Conservation (phyloP, 2,329 filamentous ascomycete species). For the Xylaria sp. region DNA sequence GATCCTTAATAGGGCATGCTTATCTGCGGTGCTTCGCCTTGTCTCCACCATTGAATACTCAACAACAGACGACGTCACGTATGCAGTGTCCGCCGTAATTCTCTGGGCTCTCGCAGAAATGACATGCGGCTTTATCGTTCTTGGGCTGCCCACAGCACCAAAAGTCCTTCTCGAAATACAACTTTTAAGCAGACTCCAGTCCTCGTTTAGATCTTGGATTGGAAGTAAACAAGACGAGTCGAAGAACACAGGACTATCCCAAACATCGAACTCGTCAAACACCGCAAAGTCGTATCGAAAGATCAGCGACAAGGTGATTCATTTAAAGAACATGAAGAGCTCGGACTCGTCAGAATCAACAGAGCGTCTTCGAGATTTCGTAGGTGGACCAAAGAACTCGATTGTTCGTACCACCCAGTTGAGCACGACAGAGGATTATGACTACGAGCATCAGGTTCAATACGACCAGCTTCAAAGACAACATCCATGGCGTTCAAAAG, state of each 20-base stretch:
- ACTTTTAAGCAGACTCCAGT: constrained; percentile 39
- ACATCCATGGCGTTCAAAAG: constrained; percentile 33
- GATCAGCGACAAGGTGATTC: constrained; percentile 40
- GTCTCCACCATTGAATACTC: constrained; percentile 49
- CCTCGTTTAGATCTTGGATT: constrained; percentile 35
- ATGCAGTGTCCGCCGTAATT: constrained; percentile 52
- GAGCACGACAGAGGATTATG: constrained; percentile 37
- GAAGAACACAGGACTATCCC: constrained; percentile 31
- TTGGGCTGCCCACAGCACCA: constrained; percentile 54
- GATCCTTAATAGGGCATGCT: constrained; percentile 51
- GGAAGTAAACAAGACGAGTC: constrained; percentile 33
- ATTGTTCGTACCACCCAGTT: constrained; percentile 43
- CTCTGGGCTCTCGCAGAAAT: constrained; percentile 60
- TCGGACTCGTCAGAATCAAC: constrained; percentile 39
- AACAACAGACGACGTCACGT: constrained; percentile 50
- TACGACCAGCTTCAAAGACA: constrained; percentile 34
- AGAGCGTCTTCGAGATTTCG: constrained; percentile 40
- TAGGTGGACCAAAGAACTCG: constrained; percentile 29
- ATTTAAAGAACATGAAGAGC: constrained; percentile 37
- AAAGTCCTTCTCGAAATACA: constrained; percentile 50
- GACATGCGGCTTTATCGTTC: constrained; percentile 58
- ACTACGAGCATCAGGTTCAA: constrained; percentile 30
- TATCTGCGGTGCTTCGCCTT: constrained; percentile 55
- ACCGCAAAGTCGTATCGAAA: constrained; percentile 37
- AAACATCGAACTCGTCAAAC: constrained; percentile 19